A percentile compares a stretch with the other conserved stretches of the same genome.
Conservation (phyloP, 2,329 filamentous ascomycete genomes). For the Aspergillus vadensis region DNA sequence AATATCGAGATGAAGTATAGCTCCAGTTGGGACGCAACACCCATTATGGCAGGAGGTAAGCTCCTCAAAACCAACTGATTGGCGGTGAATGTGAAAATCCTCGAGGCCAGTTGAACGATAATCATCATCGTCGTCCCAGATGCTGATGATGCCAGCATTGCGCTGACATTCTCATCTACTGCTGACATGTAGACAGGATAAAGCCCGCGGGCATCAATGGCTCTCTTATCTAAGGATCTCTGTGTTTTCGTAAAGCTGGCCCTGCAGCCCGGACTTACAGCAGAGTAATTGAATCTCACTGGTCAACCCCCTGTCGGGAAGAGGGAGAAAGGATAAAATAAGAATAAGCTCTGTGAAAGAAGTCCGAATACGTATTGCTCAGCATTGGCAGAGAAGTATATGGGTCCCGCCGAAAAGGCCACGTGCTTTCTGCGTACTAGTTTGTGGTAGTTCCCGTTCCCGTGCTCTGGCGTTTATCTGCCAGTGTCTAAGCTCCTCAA, state of each 20-base stretch:
- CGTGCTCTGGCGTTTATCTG: no score
- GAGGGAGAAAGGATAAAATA: no score
- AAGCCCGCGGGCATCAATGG: neutral
- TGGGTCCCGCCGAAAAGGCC: no score
- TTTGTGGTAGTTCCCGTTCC: no score
- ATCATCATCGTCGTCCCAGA: conserved; percentile 84
- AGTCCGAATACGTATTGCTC: no score
- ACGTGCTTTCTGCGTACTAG: no score
- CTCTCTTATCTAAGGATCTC: neutral
- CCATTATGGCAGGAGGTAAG: conserved; percentile 80
- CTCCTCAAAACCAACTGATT: conserved; percentile 90
- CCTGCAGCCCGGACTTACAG: neutral
- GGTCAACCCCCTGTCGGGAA: no score
- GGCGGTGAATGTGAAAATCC: conserved; percentile 82
- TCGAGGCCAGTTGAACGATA: conserved; percentile 81
- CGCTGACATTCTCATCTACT: conserved; percentile 22
- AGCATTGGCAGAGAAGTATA: no score
- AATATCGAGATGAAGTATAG: conserved; percentile 91
- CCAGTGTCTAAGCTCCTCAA: no score
- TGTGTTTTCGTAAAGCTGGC: neutral
- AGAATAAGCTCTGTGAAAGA: no score
- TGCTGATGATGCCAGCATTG: conserved; percentile 45
- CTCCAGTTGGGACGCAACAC: conserved; percentile 85
- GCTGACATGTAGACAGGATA: conserved; percentile 19
- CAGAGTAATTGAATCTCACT: no score